A percentile compares a stretch with the other conserved stretches of the same genome.
phyloP scores from a whole-genome alignment of 2,329 filamentous ascomycete species.

The Penicillium sp. region DNA sequence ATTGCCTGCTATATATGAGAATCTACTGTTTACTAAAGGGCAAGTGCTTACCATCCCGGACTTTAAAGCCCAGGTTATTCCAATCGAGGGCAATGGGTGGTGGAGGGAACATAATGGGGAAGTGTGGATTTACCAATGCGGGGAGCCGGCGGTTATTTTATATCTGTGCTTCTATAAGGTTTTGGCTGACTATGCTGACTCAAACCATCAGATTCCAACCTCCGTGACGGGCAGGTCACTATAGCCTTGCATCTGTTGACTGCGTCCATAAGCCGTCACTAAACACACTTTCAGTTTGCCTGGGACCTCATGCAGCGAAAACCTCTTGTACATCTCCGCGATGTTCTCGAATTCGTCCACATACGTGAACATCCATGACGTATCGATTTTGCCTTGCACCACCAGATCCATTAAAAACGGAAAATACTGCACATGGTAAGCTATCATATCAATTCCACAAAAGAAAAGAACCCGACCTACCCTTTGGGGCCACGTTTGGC shows the following conservation, averaged over 20 bases:
- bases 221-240: slow-evolving; percentile 1
- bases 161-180: not conserved
- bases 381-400: slow-evolving; percentile 25
- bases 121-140: not conserved
- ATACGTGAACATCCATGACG: slow-evolving; percentile 31
- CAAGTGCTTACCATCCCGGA: slow-evolving; percentile 70
- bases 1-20: slow-evolving; percentile 59
- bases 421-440: slow-evolving; percentile 23
- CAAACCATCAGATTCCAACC: not conserved
- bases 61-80: slow-evolving; percentile 87
- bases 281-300: slow-evolving; percentile 31
- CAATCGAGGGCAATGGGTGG: slow-evolving; percentile 60
- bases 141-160: not conserved
- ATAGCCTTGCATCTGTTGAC: slow-evolving; percentile 2
- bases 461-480: slow-evolving; percentile 6
- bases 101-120: slow-evolving; percentile 28
- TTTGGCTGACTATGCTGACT: slow-evolving; percentile 1
- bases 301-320: slow-evolving; percentile 27
- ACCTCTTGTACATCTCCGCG: slow-evolving; percentile 21
- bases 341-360: slow-evolving; percentile 34
- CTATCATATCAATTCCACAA: not conserved
- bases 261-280: slow-evolving; percentile 28
- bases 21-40: not conserved
- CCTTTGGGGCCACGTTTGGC: slow-evolving; percentile 26
- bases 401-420: slow-evolving; percentile 29